phyloP scores from a whole-genome alignment of 768 basidiomycete species.

The Leccinellum rugosiceps region DNA sequence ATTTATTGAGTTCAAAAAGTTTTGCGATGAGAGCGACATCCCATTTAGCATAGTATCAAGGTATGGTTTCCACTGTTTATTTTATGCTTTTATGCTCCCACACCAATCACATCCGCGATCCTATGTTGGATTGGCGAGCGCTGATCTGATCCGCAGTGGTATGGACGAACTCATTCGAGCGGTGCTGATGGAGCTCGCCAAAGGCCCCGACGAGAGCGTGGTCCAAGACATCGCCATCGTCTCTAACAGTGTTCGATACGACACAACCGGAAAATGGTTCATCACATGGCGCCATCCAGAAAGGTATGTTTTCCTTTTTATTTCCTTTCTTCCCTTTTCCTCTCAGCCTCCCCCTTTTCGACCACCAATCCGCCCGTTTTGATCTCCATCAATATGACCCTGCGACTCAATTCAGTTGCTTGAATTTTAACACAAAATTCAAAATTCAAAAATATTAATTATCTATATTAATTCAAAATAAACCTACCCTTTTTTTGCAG shows the following conservation, averaged over 20 bases:
- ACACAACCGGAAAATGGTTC: constrained; percentile 61
- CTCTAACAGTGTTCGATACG: constrained; percentile 82
- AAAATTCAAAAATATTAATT: background rate
- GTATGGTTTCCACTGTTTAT: constrained; percentile 36
- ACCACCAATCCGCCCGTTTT: background rate
- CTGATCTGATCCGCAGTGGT: constrained; percentile 48
- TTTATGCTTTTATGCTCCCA: constrained; percentile 6
- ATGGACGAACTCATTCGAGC: constrained; percentile 94
- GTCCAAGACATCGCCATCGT: constrained; percentile 84
- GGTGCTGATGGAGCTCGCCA: constrained; percentile 74
- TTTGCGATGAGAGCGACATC: constrained; percentile 76
- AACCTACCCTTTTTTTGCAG: constrained; percentile 24
- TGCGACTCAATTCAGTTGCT: background rate
- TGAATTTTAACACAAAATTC: background rate
- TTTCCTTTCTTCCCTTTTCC: background rate
- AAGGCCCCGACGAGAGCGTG: constrained; percentile 47
- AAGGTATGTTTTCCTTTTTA: constrained; percentile 46
- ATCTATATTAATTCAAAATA: background rate
- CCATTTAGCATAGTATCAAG: constrained; percentile 94
- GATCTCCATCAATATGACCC: background rate
- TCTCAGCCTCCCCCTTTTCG: background rate
- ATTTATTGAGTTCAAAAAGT: constrained; percentile 84
- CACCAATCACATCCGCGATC: constrained; percentile 1
- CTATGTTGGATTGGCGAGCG: background rate
- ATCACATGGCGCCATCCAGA: constrained; percentile 88